These are phyloP conservation scores for Candida orba DNA, from an alignment of 805 yeast genomes.

Conservation along the genomic window DNA sequence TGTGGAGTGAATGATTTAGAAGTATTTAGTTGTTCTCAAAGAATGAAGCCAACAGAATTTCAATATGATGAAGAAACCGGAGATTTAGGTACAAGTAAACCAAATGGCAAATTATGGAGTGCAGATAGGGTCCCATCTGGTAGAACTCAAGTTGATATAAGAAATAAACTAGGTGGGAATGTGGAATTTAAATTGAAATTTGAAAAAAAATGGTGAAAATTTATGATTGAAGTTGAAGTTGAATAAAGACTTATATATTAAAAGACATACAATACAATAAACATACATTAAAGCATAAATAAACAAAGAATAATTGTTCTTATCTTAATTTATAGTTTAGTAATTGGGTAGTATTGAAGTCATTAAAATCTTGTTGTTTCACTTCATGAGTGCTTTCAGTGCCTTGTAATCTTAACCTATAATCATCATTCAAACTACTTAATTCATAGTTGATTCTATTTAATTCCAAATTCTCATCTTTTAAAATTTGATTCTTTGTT, in stretches of 20 bases:
- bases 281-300: too few relatives aligned
- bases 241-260: too few relatives aligned
- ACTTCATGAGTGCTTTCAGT: too few relatives aligned
- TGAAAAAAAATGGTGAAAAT: conserved; percentile 1
- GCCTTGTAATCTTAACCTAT: too few relatives aligned
- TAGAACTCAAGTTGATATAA: conserved; percentile 6
- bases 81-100: not conserved
- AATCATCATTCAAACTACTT: too few relatives aligned
- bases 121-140: conserved; percentile 9
- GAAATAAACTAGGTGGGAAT: conserved; percentile 4
- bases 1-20: conserved; percentile 45
- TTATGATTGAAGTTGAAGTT: too few relatives aligned
- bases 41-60: conserved; percentile 1
- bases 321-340: too few relatives aligned
- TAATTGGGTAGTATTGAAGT: too few relatives aligned
- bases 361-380: not conserved
- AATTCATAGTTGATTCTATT: conserved; percentile 11
- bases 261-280: too few relatives aligned
- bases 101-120: conserved; percentile 4
- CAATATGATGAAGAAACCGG: conserved; percentile 4
- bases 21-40: conserved; percentile 2
- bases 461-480: conserved; percentile 8
- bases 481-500: conserved; percentile 1
- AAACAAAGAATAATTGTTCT: too few relatives aligned
- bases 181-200: conserved; percentile 6